These are phyloP conservation scores for Epichloe hybrida DNA, from an alignment of 2,329 filamentous ascomycete genomes.

Conservation along the genomic window DNA sequence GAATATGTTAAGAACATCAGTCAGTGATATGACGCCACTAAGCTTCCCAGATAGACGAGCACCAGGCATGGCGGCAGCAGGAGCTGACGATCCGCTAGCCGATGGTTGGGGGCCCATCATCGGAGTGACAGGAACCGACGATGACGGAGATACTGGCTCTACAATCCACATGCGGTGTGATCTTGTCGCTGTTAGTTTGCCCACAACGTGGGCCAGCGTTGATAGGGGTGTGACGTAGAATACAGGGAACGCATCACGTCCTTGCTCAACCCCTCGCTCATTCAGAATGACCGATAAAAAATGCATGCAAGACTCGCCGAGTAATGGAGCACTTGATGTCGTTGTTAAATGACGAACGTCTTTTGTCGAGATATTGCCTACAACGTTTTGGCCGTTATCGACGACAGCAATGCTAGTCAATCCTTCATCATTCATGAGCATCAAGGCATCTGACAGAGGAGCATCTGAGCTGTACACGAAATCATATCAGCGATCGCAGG, in stretches of 20 bases:
- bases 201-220: slow-evolving; percentile 90
- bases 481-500: slow-evolving; percentile 2
- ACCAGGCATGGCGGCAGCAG: slow-evolving; percentile 60
- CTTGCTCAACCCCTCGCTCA: slow-evolving; percentile 76
- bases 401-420: slow-evolving; percentile 88
- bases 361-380: slow-evolving; percentile 90
- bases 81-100: slow-evolving; percentile 29
- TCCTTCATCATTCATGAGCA: slow-evolving; percentile 80
- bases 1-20: slow-evolving; percentile 85
- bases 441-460: slow-evolving; percentile 70
- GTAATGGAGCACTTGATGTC: slow-evolving; percentile 70
- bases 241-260: slow-evolving; percentile 89
- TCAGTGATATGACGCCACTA: slow-evolving; percentile 82
- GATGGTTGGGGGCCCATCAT: slow-evolving; percentile 34
- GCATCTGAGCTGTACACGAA: slow-evolving; percentile 57
- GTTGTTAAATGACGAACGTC: slow-evolving; percentile 86
- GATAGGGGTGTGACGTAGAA: slow-evolving; percentile 87
- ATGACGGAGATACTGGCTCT: slow-evolving; percentile 67
- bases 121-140: slow-evolving; percentile 67
- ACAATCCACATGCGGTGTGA: slow-evolving; percentile 97
- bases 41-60: slow-evolving; percentile 68
- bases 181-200: slow-evolving; percentile 83
- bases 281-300: slow-evolving; percentile 87
- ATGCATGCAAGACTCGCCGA: slow-evolving; percentile 80
- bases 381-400: slow-evolving; percentile 78